These are phyloP conservation scores for Phialemoniopsis sp. DNA, from an alignment of 2,329 filamentous ascomycete genomes.

Conservation along the genomic window DNA sequence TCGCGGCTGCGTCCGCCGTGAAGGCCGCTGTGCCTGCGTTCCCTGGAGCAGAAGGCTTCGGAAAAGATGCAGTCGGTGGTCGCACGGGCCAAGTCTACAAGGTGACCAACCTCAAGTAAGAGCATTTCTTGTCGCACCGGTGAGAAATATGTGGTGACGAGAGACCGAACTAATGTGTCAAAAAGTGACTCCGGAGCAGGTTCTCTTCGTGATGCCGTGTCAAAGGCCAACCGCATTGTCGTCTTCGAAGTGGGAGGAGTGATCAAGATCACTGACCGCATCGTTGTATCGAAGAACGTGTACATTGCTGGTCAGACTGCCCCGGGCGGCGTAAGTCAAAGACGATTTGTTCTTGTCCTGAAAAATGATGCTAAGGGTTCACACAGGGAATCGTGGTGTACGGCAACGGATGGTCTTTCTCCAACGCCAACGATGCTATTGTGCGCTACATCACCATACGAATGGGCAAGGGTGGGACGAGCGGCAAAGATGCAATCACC, in stretches of 20 bases:
- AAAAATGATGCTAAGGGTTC: neutral
- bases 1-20: too few species aligned
- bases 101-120: too few species aligned
- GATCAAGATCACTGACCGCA: constrained; percentile 39
- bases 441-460: constrained; percentile 51
- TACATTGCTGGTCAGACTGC: constrained; percentile 47
- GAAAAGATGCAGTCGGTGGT: too few species aligned
- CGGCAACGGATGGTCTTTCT: constrained; percentile 49
- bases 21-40: too few species aligned
- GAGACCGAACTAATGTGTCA: too few species aligned
- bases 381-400: constrained; percentile 41
- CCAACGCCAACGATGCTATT: constrained; percentile 46
- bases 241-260: constrained; percentile 46
- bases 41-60: too few species aligned
- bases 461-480: constrained; percentile 45
- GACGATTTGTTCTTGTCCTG: constrained; percentile 1
- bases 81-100: too few species aligned
- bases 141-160: too few species aligned
- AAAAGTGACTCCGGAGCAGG: constrained; percentile 41
- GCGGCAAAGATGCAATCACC: constrained; percentile 48
- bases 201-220: constrained; percentile 46
- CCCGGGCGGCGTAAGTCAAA: constrained; percentile 35
- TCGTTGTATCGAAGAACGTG: constrained; percentile 41
- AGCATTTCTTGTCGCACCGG: too few species aligned
- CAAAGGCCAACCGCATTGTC: constrained; percentile 39